These are phyloP conservation scores for Fusarium sp. DNA, from an alignment of 2,329 filamentous ascomycete genomes.

Conservation along the genomic window DNA sequence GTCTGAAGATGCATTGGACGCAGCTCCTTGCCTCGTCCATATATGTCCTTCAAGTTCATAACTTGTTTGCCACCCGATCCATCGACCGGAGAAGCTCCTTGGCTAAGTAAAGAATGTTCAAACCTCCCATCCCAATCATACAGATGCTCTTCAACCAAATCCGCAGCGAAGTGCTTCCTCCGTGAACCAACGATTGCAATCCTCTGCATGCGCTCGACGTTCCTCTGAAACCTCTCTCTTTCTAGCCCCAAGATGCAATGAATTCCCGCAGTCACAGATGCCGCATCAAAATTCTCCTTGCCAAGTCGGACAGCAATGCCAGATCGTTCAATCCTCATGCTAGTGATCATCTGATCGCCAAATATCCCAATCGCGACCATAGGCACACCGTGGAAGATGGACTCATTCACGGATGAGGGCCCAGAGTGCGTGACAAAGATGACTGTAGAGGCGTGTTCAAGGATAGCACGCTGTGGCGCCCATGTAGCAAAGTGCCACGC, in stretches of 20 bases:
- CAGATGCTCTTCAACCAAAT: slow-evolving; percentile 4
- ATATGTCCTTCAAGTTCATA: neutral
- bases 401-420: slow-evolving; percentile 11
- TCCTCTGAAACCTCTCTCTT: neutral
- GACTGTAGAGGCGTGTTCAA: neutral
- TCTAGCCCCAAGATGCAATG: neutral
- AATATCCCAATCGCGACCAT: slow-evolving; percentile 14
- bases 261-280: neutral
- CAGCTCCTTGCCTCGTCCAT: neutral
- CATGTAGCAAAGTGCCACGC: slow-evolving; percentile 11
- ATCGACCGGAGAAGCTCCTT: neutral
- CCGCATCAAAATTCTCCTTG: neutral
- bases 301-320: slow-evolving; percentile 5
- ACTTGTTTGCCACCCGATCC: accelerated
- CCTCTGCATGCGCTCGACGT: slow-evolving; percentile 3
- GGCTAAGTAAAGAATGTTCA: neutral
- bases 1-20: slow-evolving; percentile 13
- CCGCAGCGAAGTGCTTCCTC: slow-evolving; percentile 6
- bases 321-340: slow-evolving; percentile 1
- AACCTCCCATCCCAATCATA: slow-evolving; percentile 18
- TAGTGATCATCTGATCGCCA: slow-evolving; percentile 9
- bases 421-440: slow-evolving; percentile 11
- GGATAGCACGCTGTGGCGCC: slow-evolving; percentile 4
- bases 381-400: slow-evolving; percentile 12
- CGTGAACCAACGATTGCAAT: slow-evolving; percentile 5